Conservation (phyloP, 805 yeast species). For the Wickerhamomyces tratensis region DNA sequence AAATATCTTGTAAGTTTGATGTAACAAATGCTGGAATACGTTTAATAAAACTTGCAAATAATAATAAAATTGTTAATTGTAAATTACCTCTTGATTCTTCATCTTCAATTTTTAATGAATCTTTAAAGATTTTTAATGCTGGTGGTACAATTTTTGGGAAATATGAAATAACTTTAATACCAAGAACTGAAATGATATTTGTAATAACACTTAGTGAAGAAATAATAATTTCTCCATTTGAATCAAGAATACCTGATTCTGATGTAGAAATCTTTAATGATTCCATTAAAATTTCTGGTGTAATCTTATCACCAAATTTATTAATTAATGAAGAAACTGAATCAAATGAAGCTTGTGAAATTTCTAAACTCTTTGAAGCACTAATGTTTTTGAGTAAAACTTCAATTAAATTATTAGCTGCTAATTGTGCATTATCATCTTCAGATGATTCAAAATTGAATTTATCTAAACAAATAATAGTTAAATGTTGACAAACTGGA, state of each 20-base stretch:
- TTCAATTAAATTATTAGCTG: slow-evolving; percentile 43
- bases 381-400: slow-evolving; percentile 32
- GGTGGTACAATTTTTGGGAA: slow-evolving; percentile 83
- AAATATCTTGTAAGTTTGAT: slow-evolving; percentile 54
- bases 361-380: slow-evolving; percentile 23
- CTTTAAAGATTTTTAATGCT: slow-evolving; percentile 48
- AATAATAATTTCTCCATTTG: slow-evolving; percentile 52
- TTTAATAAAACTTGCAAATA: slow-evolving; percentile 67
- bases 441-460: slow-evolving; percentile 58
- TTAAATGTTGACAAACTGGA: slow-evolving; percentile 50
- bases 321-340: slow-evolving; percentile 52
- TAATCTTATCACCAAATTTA: slow-evolving; percentile 48
- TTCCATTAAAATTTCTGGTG: slow-evolving; percentile 35
- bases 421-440: slow-evolving; percentile 36
- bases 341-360: slow-evolving; percentile 64
- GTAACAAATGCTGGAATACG: slow-evolving; percentile 80
- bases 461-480: slow-evolving; percentile 53
- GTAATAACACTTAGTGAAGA: slow-evolving; percentile 68
- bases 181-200: slow-evolving; percentile 60
- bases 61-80: slow-evolving; percentile 62
- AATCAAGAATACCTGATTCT: slow-evolving; percentile 41
- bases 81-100: slow-evolving; percentile 26
- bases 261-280: slow-evolving; percentile 43
- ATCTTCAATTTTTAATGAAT: slow-evolving; percentile 13
- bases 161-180: slow-evolving; percentile 77